Percentiles rank a stretch among this genome's conserved stretches.
These are phyloP conservation scores for Euphrasia confusa DNA, from an alignment of 257 asterid species.

Conservation along the genomic window DNA sequence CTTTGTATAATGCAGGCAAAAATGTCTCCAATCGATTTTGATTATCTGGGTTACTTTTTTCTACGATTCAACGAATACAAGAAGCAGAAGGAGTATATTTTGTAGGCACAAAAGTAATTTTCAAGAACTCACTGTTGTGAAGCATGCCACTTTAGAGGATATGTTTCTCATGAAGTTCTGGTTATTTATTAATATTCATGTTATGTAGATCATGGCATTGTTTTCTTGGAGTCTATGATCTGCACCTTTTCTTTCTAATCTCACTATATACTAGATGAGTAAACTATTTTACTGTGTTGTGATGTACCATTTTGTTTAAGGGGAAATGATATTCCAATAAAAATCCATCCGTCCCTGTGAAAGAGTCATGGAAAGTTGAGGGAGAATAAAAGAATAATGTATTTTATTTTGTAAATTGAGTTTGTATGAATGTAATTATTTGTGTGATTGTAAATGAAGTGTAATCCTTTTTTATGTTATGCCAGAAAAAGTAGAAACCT, in stretches of 20 bases:
- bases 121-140: conserved; percentile 23
- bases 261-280: background rate
- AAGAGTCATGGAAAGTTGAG: too few relatives aligned
- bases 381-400: too few relatives aligned
- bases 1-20: conserved; percentile 53
- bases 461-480: too few relatives aligned
- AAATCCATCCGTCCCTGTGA: too few relatives aligned
- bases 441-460: too few relatives aligned
- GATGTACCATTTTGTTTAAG: background rate
- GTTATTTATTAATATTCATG: background rate
- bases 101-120: conserved; percentile 40
- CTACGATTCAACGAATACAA: conserved; percentile 70
- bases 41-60: conserved; percentile 74
- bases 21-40: conserved; percentile 89
- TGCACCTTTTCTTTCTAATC: background rate
- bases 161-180: background rate
- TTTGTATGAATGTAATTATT: too few relatives aligned
- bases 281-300: background rate
- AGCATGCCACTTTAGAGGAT: background rate
- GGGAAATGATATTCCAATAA: background rate
- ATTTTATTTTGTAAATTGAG: too few relatives aligned
- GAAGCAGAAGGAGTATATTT: conserved; percentile 53
- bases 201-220: background rate
- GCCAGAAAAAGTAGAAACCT: too few relatives aligned
- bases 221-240: background rate